These are phyloP conservation scores for Leccinum truebloodii DNA, from an alignment of 768 basidiomycete species.

Conservation along the genomic window DNA sequence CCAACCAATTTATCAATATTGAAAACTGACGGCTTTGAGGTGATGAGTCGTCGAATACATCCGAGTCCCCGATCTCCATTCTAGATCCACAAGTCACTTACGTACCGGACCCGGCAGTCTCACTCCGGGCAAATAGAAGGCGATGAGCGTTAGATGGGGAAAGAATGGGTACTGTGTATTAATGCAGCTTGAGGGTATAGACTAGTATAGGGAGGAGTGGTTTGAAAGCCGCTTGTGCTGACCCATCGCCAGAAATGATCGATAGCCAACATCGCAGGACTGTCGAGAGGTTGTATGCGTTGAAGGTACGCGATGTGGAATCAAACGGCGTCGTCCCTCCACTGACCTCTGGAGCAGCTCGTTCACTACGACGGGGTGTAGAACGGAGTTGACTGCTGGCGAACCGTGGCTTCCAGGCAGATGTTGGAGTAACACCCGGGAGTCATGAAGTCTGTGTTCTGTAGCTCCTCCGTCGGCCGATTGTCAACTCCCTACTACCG, in stretches of 20 bases:
- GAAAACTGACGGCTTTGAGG: too few relatives aligned
- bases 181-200: too few relatives aligned
- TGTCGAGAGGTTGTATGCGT: constrained; percentile 77
- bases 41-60: too few relatives aligned
- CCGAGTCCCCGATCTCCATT: too few relatives aligned
- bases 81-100: too few relatives aligned
- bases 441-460: constrained; percentile 79
- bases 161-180: too few relatives aligned
- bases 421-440: constrained; percentile 92
- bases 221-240: constrained; percentile 73
- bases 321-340: constrained; percentile 94
- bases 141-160: too few relatives aligned
- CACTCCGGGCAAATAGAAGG: too few relatives aligned
- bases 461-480: constrained; percentile 71
- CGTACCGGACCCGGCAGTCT: too few relatives aligned
- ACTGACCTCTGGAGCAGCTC: constrained; percentile 84
- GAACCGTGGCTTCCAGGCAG: constrained; percentile 84
- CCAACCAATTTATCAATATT: too few relatives aligned
- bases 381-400: constrained; percentile 90
- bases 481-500: constrained; percentile 89
- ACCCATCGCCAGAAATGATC: constrained; percentile 99
- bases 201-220: too few relatives aligned
- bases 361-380: constrained; percentile 94
- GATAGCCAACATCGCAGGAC: constrained; percentile 68
- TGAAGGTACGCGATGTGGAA: constrained; percentile 85